Percentiles rank a stretch among this genome's conserved stretches.
Conservation (phyloP, 2,329 filamentous ascomycete species). For the Epichloe glyceriae region DNA sequence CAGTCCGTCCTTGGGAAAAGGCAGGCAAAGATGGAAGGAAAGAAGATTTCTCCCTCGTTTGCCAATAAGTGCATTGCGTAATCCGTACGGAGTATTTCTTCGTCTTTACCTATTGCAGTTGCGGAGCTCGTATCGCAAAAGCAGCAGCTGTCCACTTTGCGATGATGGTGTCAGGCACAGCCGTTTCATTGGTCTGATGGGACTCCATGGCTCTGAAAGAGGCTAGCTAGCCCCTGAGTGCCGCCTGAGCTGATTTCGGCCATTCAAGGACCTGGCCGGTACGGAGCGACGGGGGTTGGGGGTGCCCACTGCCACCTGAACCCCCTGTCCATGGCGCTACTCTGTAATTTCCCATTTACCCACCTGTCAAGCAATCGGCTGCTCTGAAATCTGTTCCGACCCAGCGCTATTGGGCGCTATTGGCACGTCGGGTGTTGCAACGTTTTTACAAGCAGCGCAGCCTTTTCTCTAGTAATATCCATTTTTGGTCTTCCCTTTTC, state of each 20-base stretch:
- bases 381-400: background rate
- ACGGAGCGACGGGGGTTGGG: too few species aligned
- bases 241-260: background rate
- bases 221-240: background rate
- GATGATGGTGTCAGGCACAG: background rate
- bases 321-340: conserved; percentile 5
- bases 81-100: background rate
- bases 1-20: too few species aligned
- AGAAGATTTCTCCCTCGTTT: too few species aligned
- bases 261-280: background rate
- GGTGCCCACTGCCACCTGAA: background rate
- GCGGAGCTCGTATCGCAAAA: background rate
- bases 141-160: background rate
- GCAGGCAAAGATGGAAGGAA: too few species aligned
- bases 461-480: too few species aligned
- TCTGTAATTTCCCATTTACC: conserved; percentile 9
- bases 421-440: background rate
- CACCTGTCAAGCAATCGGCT: conserved; percentile 5
- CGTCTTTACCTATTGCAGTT: background rate
- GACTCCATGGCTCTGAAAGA: background rate
- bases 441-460: background rate
- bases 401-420: too few species aligned
- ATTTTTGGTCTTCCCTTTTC: too few species aligned
- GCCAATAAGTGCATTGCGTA: too few species aligned
- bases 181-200: background rate